Percentiles rank a stretch among this genome's conserved stretches.
Conservation (phyloP, 371 early-diverging fungal genomes). For the Batrachochytrium dendrobatidis region DNA sequence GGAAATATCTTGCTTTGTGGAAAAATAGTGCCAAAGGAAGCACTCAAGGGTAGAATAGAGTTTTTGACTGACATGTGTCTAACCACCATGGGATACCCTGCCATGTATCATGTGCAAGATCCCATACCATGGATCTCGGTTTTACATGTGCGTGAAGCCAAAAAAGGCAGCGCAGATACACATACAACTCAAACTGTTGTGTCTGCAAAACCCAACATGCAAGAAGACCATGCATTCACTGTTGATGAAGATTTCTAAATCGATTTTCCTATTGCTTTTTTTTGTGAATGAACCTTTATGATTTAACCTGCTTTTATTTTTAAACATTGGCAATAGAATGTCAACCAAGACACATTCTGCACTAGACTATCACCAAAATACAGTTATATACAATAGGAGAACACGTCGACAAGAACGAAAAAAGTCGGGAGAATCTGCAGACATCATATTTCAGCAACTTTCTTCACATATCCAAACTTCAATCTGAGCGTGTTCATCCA, state of each 20-base stretch:
- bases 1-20: slow-evolving; percentile 6
- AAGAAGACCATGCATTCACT: background rate
- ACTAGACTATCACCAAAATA: too few species aligned
- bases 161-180: background rate
- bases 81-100: background rate
- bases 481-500: background rate
- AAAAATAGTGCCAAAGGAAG: background rate
- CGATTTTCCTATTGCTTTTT: background rate
- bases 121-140: background rate
- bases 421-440: too few species aligned
- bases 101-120: background rate
- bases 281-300: background rate
- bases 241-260: slow-evolving; percentile 1
- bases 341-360: too few species aligned
- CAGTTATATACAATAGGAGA: too few species aligned
- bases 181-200: background rate
- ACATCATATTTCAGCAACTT: too few species aligned
- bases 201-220: background rate
- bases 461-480: background rate
- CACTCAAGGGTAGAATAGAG: slow-evolving; percentile 5
- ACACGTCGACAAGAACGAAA: too few species aligned
- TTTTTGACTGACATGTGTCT: background rate
- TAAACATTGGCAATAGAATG: too few species aligned
- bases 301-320: too few species aligned
- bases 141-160: background rate